Base-by-base conservation (phyloP, 2,329 filamentous ascomycete genomes). In the Colletotrichum tropicale region DNA sequence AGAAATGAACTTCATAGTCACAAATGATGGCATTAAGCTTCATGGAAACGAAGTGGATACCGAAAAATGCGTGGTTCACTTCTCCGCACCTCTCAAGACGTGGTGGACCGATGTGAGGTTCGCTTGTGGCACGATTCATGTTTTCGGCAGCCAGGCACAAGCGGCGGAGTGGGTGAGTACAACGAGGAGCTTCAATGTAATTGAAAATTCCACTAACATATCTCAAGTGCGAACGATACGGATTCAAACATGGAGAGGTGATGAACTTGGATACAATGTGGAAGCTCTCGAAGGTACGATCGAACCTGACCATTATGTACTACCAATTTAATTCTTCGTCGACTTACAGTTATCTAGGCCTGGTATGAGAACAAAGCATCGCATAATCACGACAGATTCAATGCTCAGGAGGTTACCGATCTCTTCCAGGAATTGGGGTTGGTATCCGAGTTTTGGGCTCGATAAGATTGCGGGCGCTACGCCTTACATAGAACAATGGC, bases 161-260 rank as follows among this genome's bases (percentile, higher is more conserved):
- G 38, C 18, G 6, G 9, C 38, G 6, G 38, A 48, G 18, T 48
- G 38, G 38, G 38, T 48, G 18, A 12, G 38, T 48, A n/a, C 9
- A n/a, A n/a, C 6, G 38, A n/a, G 10, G 9, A 9, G 5, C 18
- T 43, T 43, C 5, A n/a, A n/a, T 43, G 3, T 4, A n/a, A 9
- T n/a, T 6, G 0, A 1, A n/a, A n/a, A 0, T n/a, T 12, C 2
- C 9, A n/a, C 38, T n/a, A 7, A 52, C 4, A 4, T 21, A 52
- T 21, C 43, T 21, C 10, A 48, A 48, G 43, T 21, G 43, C 2
- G 43, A 52, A 52, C 43, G 43, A 21, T 24, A 24, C n/a, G 43
- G n/a, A 13, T 52, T 52, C n/a, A 24, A 2, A 21, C 21, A 13
- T 21, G 43, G n/a, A 52, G 43, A 52, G n/a, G 12, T 21, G n/a